These are phyloP conservation scores for Periglandula ipomoeae DNA, from an alignment of 2,329 filamentous ascomycete species.

Conservation along the genomic window DNA sequence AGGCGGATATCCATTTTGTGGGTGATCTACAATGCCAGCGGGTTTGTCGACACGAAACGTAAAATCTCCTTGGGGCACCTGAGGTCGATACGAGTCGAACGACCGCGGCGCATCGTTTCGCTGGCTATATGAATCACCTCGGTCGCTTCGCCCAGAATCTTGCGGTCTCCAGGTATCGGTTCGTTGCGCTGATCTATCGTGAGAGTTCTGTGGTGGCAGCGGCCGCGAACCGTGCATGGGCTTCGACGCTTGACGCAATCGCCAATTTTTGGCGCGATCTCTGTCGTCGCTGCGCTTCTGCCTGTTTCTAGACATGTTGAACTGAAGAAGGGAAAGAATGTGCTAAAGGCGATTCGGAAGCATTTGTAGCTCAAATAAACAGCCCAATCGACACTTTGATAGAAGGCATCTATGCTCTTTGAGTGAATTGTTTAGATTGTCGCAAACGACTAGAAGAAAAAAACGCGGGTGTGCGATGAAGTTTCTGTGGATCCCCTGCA, in stretches of 20 bases:
- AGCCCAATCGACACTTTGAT: background rate
- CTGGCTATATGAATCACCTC: conserved; percentile 13
- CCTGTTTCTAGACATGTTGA: conserved; percentile 5
- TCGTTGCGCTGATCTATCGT: conserved; percentile 13
- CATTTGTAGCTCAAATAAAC: background rate
- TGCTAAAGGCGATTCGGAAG: background rate
- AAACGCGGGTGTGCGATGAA: background rate
- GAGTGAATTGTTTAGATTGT: background rate
- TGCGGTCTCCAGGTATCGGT: conserved; percentile 22
- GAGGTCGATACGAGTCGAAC: conserved; percentile 21
- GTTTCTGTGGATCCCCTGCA: background rate
- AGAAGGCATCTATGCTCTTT: background rate
- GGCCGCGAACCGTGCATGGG: conserved; percentile 3
- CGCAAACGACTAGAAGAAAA: background rate
- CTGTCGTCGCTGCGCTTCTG: conserved; percentile 8
- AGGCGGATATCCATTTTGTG: conserved; percentile 10
- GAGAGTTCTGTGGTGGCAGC: conserved; percentile 3
- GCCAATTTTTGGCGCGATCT: conserved; percentile 6
- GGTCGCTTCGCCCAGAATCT: conserved; percentile 15
- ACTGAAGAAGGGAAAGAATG: background rate
- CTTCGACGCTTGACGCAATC: conserved; percentile 5
- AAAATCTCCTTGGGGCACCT: conserved; percentile 39
- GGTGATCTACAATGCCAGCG: conserved; percentile 32
- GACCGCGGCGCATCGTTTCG: conserved; percentile 16
- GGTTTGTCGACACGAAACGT: conserved; percentile 47